A percentile compares a stretch with the other conserved stretches of the same genome.
Evolutionary conservation across 306 rosid species (phyloP).

Genomic region (Cicer bijugum): DNA sequence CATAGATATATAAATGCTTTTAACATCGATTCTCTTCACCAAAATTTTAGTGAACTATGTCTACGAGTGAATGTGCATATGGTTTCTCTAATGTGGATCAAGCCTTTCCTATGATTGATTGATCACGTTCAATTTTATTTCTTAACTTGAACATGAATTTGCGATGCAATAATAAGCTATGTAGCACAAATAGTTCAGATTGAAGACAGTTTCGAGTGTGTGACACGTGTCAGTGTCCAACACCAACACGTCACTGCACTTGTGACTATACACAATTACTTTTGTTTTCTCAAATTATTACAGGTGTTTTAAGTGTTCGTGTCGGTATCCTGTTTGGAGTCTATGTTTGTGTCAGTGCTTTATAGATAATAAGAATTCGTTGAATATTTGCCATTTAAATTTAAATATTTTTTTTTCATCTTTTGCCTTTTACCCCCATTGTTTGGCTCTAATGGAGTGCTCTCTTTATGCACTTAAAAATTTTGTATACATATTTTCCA

Average conservation of each 20-base stretch:
- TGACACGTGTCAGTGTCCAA: too few relatives aligned
- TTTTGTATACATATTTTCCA: background rate
- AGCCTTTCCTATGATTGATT: background rate
- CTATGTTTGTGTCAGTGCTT: too few relatives aligned
- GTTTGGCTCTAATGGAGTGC: slow-evolving; percentile 1
- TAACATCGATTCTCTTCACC: slow-evolving; percentile 25
- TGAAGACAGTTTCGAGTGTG: too few relatives aligned
- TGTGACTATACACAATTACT: too few relatives aligned
- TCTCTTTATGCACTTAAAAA: too few relatives aligned
- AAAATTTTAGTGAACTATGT: slow-evolving; percentile 25
- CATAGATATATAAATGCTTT: background rate
- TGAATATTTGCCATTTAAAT: background rate
- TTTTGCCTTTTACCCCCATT: background rate
- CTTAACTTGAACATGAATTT: slow-evolving; percentile 24
- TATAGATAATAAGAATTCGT: background rate
- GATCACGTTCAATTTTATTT: slow-evolving; percentile 9
- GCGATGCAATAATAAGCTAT: background rate
- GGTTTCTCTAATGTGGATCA: slow-evolving; percentile 20
- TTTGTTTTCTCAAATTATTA: too few relatives aligned
- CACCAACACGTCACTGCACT: too few relatives aligned
- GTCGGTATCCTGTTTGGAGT: too few relatives aligned
- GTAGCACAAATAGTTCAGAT: too few relatives aligned
- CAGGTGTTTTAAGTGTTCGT: too few relatives aligned
- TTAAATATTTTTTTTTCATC: background rate
- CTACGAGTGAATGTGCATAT: slow-evolving; percentile 19